A percentile compares a stretch with the other conserved stretches of the same genome.
Evolutionary conservation across 139 green algal species (phyloP).

Genomic region (Nannochloris sp.): DNA sequence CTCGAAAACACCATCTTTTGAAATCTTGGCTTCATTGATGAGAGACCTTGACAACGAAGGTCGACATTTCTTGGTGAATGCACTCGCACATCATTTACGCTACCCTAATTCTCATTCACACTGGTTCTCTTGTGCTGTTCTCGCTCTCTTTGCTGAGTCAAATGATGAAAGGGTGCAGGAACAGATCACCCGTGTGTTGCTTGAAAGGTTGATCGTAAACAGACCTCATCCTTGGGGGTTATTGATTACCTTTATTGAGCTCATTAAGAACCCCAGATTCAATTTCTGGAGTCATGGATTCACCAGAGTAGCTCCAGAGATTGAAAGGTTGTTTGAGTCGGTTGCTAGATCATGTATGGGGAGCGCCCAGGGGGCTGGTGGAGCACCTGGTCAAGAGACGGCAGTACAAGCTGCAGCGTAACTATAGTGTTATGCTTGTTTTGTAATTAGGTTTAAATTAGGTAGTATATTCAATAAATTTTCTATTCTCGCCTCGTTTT

Average conservation of each 20-base stretch:
- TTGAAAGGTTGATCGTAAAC: slow-evolving; percentile 99
- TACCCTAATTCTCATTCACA: slow-evolving; percentile 99
- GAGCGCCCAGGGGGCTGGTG: background rate
- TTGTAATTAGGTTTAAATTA: too few species aligned
- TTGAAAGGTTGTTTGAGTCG: slow-evolving; percentile 93
- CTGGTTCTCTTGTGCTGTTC: slow-evolving; percentile 94
- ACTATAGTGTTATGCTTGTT: too few species aligned
- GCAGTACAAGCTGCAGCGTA: too few species aligned
- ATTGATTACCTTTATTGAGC: slow-evolving; percentile 99
- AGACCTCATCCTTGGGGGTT: slow-evolving; percentile 84
- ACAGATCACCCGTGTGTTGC: slow-evolving; percentile 96
- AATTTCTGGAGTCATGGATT: slow-evolving; percentile 95
- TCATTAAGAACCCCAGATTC: slow-evolving; percentile 99
- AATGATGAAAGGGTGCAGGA: slow-evolving; percentile 64
- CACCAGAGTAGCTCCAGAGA: slow-evolving; percentile 88
- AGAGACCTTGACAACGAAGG: slow-evolving; percentile 82
- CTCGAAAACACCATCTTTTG: slow-evolving; percentile 48
- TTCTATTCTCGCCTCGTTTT: too few species aligned
- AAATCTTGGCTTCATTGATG: slow-evolving; percentile 67
- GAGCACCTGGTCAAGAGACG: too few species aligned
- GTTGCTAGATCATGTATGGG: slow-evolving; percentile 73
- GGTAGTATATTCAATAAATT: too few species aligned
- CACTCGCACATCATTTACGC: slow-evolving; percentile 96
- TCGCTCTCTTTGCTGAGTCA: slow-evolving; percentile 83
- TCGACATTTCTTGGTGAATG: slow-evolving; percentile 94